These are phyloP conservation scores for Tolypocladium cylindrosporum DNA, from an alignment of 2,329 filamentous ascomycete species.

Conservation along the genomic window DNA sequence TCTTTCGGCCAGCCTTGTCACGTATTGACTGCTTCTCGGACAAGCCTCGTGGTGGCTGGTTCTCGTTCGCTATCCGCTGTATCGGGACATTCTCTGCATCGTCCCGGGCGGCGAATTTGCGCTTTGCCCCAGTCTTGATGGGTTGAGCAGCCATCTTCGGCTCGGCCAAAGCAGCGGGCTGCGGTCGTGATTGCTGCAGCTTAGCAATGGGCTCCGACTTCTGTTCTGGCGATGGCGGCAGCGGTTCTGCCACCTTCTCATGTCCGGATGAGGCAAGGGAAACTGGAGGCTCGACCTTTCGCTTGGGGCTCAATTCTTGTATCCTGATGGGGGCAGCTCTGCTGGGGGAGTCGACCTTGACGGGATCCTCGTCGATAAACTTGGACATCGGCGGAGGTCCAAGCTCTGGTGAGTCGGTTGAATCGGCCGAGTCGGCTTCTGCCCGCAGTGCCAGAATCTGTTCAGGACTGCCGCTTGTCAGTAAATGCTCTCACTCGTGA, in stretches of 20 bases:
- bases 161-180: background rate
- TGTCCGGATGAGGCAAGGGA: slow-evolving; percentile 18
- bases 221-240: slow-evolving; percentile 16
- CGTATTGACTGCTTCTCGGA: slow-evolving; percentile 18
- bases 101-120: slow-evolving; percentile 46
- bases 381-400: slow-evolving; percentile 52
- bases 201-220: slow-evolving; percentile 6
- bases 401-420: slow-evolving; percentile 57
- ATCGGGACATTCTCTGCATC: slow-evolving; percentile 29
- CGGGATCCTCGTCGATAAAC: slow-evolving; percentile 45
- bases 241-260: slow-evolving; percentile 6
- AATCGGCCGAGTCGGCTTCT: slow-evolving; percentile 29
- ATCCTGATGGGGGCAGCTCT: slow-evolving; percentile 8
- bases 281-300: slow-evolving; percentile 19
- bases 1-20: slow-evolving; percentile 28
- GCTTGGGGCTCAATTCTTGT: slow-evolving; percentile 12
- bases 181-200: background rate
- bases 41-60: slow-evolving; percentile 1
- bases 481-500: slow-evolving; percentile 10
- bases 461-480: slow-evolving; percentile 37
- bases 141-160: slow-evolving; percentile 5
- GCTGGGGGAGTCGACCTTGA: slow-evolving; percentile 41
- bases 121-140: slow-evolving; percentile 42
- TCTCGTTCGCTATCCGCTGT: background rate
- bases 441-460: slow-evolving; percentile 52